Evolutionary conservation across 1,284 basidiomycete genomes (phyloP).

Genomic region (Marasmius fiardii): DNA sequence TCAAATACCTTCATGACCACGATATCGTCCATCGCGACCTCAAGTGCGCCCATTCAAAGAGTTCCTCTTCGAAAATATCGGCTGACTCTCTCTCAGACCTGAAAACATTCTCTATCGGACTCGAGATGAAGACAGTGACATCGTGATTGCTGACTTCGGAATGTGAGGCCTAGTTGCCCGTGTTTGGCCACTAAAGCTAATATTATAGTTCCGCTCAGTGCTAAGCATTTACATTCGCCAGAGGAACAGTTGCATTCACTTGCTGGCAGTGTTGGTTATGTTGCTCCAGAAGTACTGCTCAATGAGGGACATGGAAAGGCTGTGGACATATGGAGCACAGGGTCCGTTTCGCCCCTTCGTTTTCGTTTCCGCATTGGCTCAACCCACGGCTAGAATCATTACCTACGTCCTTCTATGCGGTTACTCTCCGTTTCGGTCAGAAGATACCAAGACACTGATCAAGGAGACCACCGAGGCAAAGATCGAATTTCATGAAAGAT

Average conservation of each 20-base stretch:
- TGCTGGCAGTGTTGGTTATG: conserved; percentile 92
- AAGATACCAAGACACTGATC: conserved; percentile 74
- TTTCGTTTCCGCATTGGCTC: neutral
- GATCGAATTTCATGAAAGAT: conserved; percentile 89
- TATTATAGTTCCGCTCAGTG: conserved; percentile 40
- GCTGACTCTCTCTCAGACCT: conserved; percentile 47
- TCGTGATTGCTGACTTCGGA: conserved; percentile 96
- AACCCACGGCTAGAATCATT: conserved; percentile 63
- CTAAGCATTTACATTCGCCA: conserved; percentile 78
- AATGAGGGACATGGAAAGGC: conserved; percentile 86
- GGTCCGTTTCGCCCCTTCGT: conserved; percentile 45
- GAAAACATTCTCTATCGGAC: conserved; percentile 95
- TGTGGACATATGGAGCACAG: conserved; percentile 93
- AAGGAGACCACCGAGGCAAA: conserved; percentile 81
- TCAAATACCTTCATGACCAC: conserved; percentile 81
- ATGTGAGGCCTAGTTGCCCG: conserved; percentile 54
- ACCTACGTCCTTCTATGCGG: conserved; percentile 92
- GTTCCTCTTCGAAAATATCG: neutral
- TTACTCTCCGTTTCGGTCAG: conserved; percentile 90
- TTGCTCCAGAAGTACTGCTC: conserved; percentile 89
- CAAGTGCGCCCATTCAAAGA: no score
- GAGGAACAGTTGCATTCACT: conserved; percentile 79
- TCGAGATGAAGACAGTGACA: conserved; percentile 64
- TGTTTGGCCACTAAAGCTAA: neutral
- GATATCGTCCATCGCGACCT: conserved; percentile 92